A percentile compares a stretch with the other conserved stretches of the same genome.
Evolutionary conservation across 176 grass and related monocot species (phyloP).

Genomic region (Carex littledalei): DNA sequence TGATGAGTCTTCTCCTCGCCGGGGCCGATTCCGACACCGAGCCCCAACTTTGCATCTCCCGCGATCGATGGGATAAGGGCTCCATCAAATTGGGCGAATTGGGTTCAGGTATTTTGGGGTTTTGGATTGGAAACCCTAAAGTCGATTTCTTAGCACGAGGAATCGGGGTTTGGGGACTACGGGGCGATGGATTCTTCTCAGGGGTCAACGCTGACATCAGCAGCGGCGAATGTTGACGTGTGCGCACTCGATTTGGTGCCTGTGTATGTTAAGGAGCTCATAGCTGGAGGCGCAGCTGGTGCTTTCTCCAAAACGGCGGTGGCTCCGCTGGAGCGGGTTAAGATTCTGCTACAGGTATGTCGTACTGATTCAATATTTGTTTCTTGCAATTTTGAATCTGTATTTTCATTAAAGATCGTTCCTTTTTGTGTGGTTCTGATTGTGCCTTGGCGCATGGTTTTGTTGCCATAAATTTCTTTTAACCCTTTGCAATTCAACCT

Average conservation of each 20-base stretch:
- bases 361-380: background rate
- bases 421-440: background rate
- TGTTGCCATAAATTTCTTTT: background rate
- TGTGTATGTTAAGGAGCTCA: conserved; percentile 82
- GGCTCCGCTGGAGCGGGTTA: conserved; percentile 86
- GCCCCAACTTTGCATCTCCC: conserved; percentile 27
- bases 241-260: conserved; percentile 62
- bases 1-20: conserved; percentile 44
- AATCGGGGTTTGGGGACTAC: conserved; percentile 20
- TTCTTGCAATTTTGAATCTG: background rate
- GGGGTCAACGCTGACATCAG: conserved; percentile 63
- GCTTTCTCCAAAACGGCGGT: conserved; percentile 92
- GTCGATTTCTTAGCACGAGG: background rate
- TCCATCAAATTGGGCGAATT: conserved; percentile 26
- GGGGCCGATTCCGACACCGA: conserved; percentile 25
- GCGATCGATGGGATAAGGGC: conserved; percentile 49
- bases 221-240: conserved; percentile 77
- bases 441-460: background rate
- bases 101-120: conserved; percentile 16
- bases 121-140: conserved; percentile 2
- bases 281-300: conserved; percentile 80
- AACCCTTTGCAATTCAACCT: background rate
- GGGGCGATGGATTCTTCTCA: conserved; percentile 64
- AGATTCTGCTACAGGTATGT: conserved; percentile 83
- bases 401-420: background rate